phyloP scores from a whole-genome alignment of 768 basidiomycete species.

The Psilocybe sp. region DNA sequence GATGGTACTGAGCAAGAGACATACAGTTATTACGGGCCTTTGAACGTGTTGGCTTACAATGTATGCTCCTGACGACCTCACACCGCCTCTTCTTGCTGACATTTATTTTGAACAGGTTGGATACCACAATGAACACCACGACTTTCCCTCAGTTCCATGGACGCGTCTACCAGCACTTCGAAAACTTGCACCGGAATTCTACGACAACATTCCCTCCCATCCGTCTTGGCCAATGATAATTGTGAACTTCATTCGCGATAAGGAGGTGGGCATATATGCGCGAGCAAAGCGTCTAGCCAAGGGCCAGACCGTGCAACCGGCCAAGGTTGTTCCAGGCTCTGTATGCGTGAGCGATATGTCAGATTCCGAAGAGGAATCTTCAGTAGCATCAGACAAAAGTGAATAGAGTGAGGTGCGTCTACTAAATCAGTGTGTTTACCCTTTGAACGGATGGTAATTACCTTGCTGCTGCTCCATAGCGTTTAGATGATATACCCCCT shows the following conservation, averaged over 20 bases:
- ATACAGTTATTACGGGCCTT: conserved; percentile 91
- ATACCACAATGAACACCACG: conserved; percentile 99
- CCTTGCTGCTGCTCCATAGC: too few species aligned
- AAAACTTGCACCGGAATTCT: conserved; percentile 86
- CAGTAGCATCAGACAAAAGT: neutral
- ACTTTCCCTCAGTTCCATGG: conserved; percentile 97
- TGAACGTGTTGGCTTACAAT: conserved; percentile 92
- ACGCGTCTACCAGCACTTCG: conserved; percentile 84
- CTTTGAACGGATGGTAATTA: too few species aligned
- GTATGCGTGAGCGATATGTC: conserved; percentile 1
- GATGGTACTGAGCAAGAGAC: conserved; percentile 93
- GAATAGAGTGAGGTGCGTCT: too few species aligned
- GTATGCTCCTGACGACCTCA: conserved; percentile 40
- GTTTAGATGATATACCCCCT: too few species aligned
- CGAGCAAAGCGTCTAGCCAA: conserved; percentile 72
- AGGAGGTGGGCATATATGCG: conserved; percentile 84
- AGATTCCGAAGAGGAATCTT: neutral
- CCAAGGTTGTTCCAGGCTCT: neutral
- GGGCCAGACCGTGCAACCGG: conserved; percentile 15
- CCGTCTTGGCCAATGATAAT: conserved; percentile 95
- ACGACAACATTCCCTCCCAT: conserved; percentile 84
- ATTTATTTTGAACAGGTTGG: conserved; percentile 63
- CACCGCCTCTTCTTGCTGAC: conserved; percentile 1
- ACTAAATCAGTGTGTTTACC: too few species aligned
- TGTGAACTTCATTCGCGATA: conserved; percentile 89